Base-by-base conservation (phyloP, 2,329 filamentous ascomycete genomes). In the Cytospora schulzeri region DNA sequence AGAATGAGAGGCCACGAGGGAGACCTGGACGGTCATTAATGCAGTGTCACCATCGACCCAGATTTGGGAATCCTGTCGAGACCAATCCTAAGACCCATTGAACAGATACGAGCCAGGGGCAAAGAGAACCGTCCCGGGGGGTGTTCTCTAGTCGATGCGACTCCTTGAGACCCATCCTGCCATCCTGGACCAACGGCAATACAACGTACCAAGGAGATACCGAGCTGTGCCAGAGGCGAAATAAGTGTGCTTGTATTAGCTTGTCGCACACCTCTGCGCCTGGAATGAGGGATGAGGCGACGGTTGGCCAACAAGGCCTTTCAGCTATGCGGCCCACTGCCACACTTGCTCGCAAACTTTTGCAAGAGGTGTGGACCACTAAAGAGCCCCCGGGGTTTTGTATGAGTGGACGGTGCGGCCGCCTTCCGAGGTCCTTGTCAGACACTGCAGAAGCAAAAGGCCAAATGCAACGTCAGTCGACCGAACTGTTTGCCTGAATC, bases 361-460 rank as follows among this genome's bases (percentile, higher is more conserved):
- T 62, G 60, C 60, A 48, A 50, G 38, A 57, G 24, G 60, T 62
- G 60, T 62, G 60, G 60, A 56, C 29, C 60, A 19, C 52, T 56
- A 33, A 55, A n/a, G 38, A 38, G 29, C 6, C n/a, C 52, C n/a
- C n/a, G 11, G 45, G 45, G 24, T 48, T 48, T 45, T n/a, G n/a
- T n/a, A n/a, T n/a, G 45, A 24, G 5, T 48, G 45, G 45, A 48
- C n/a, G 45, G 41, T 51, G 53, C 60, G 60, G 60, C 60, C 60
- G 60, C 52, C 52, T 56, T 12, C 33, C 33, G 33, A 35, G 33
- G 1, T 35, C 52, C 50, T 62, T n/a, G 60, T 56, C 52, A 50
- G 50, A 62, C 60, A n/a, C n/a, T n/a, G n/a, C n/a, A 56, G 48
- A 62, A 62, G 60, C 60, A 62, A 62, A n/a, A 62, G 52, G 60